A percentile compares a stretch with the other conserved stretches of the same genome.
phyloP scores from a whole-genome alignment of 495 filamentous ascomycete species.

The Aspergillus diversus region DNA sequence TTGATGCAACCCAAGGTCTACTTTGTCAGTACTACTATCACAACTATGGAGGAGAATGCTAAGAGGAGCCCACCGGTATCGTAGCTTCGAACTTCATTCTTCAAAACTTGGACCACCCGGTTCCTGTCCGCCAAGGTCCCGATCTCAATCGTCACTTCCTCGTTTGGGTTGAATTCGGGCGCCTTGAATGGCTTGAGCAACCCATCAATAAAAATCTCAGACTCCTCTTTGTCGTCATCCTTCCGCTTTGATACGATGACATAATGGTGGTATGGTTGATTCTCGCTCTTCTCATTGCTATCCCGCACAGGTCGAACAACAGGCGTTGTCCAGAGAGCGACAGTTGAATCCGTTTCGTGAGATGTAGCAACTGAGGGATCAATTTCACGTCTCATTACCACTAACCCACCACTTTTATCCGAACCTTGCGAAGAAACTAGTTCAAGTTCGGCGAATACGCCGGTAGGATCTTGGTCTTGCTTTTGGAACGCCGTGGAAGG shows the following conservation, averaged over 20 bases:
- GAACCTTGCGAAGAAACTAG: slow-evolving; percentile 73
- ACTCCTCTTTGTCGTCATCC: slow-evolving; percentile 41
- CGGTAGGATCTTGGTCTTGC: slow-evolving; percentile 28
- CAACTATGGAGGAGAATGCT: not conserved
- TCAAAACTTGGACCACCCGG: slow-evolving; percentile 82
- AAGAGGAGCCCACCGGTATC: slow-evolving; percentile 69
- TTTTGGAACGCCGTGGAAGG: slow-evolving; percentile 24
- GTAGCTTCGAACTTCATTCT: slow-evolving; percentile 82
- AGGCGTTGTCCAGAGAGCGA: slow-evolving; percentile 42
- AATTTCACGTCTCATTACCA: slow-evolving; percentile 74
- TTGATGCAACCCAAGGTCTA: slow-evolving; percentile 82
- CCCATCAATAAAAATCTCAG: slow-evolving; percentile 42
- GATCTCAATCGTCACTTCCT: slow-evolving; percentile 79
- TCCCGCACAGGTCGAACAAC: slow-evolving; percentile 38
- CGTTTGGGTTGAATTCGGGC: slow-evolving; percentile 86
- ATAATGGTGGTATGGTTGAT: slow-evolving; percentile 39
- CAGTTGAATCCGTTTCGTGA: slow-evolving; percentile 34
- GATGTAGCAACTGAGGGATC: slow-evolving; percentile 69
- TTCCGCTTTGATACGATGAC: slow-evolving; percentile 41
- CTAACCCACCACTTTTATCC: slow-evolving; percentile 69
- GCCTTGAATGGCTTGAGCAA: slow-evolving; percentile 40
- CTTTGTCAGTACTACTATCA: slow-evolving; percentile 16
- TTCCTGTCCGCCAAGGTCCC: slow-evolving; percentile 73
- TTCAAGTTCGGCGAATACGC: slow-evolving; percentile 62
- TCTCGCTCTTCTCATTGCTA: slow-evolving; percentile 54